phyloP scores from a whole-genome alignment of 225 moss, liverwort and hornwort genomes.

The Pseudoscleropodium purum region DNA sequence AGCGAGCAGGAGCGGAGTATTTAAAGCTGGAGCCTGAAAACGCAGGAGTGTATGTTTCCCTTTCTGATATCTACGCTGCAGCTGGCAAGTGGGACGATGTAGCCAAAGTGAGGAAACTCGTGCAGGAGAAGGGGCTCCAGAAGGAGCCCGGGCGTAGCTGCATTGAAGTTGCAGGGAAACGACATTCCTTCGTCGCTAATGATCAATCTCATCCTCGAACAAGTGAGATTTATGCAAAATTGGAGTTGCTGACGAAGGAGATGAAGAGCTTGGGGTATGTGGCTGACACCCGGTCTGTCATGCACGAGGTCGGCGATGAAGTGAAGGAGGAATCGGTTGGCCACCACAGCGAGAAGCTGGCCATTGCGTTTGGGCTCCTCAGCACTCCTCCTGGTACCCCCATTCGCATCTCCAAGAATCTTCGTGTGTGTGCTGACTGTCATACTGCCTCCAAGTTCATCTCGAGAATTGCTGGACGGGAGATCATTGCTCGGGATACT shows the following conservation, averaged over 20 bases:
- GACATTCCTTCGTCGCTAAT: constrained; percentile 22
- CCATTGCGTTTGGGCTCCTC: constrained; percentile 36
- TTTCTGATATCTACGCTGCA: constrained; percentile 28
- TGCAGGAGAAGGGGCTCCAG: constrained; percentile 28
- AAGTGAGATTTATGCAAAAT: constrained; percentile 17
- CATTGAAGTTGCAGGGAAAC: constrained; percentile 19
- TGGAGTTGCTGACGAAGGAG: constrained; percentile 7
- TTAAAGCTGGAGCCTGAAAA: constrained; percentile 28
- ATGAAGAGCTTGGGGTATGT: constrained; percentile 32
- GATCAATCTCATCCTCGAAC: constrained; percentile 29
- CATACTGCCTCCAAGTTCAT: constrained; percentile 37
- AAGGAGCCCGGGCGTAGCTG: constrained; percentile 37
- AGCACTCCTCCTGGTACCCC: constrained; percentile 17
- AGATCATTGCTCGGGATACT: constrained; percentile 36
- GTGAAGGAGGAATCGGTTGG: constrained; percentile 26
- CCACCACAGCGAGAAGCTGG: constrained; percentile 39
- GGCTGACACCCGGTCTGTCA: constrained; percentile 18
- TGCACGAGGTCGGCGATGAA: constrained; percentile 17
- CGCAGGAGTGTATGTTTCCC: constrained; percentile 27
- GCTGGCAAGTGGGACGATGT: constrained; percentile 35
- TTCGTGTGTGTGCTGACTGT: constrained; percentile 37
- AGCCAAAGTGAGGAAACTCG: constrained; percentile 26
- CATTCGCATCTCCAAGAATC: constrained; percentile 39
- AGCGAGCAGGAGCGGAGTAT: constrained; percentile 32
- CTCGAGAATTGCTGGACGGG: constrained; percentile 24